phyloP scores from a whole-genome alignment of 208 protist genomes.

The Porcisia hertigi region DNA sequence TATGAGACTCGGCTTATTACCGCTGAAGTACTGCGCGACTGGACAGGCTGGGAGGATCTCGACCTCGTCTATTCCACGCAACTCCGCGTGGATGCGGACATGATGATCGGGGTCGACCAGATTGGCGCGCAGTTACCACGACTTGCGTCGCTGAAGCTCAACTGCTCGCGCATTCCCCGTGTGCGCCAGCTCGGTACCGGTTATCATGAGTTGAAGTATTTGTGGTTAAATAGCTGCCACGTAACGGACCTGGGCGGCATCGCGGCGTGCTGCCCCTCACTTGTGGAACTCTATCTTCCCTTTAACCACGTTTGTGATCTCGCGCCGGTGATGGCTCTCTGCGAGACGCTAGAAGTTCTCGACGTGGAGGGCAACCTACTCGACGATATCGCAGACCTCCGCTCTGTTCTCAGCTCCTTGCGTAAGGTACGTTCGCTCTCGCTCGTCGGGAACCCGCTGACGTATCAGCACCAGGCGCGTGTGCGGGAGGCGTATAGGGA shows the following conservation, averaged over 20 bases:
- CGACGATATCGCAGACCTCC: conserved; percentile 30
- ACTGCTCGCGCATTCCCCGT: conserved; percentile 61
- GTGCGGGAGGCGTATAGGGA: conserved; percentile 24
- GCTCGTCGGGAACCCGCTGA: conserved; percentile 70
- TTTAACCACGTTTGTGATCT: conserved; percentile 82
- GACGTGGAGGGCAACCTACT: conserved; percentile 89
- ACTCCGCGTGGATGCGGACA: conserved; percentile 64
- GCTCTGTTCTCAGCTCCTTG: conserved; percentile 43
- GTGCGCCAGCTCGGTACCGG: conserved; percentile 72
- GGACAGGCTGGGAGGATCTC: conserved; percentile 80
- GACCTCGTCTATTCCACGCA: conserved; percentile 61
- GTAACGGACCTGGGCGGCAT: conserved; percentile 69
- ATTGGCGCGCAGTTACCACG: conserved; percentile 52
- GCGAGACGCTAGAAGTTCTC: conserved; percentile 74
- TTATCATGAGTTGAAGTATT: conserved; percentile 56
- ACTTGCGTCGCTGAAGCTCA: conserved; percentile 68
- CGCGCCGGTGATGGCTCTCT: conserved; percentile 57
- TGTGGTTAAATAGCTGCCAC: conserved; percentile 83
- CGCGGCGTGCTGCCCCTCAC: conserved; percentile 49
- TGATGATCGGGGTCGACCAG: conserved; percentile 62
- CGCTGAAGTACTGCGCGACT: conserved; percentile 66
- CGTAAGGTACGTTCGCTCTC: conserved; percentile 55
- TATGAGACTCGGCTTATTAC: conserved; percentile 44
- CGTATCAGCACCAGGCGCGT: conserved; percentile 18
- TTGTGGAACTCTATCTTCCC: conserved; percentile 84